Evolutionary conservation across 495 filamentous ascomycete species (phyloP).

Genomic region (Delitschia confertaspora): DNA sequence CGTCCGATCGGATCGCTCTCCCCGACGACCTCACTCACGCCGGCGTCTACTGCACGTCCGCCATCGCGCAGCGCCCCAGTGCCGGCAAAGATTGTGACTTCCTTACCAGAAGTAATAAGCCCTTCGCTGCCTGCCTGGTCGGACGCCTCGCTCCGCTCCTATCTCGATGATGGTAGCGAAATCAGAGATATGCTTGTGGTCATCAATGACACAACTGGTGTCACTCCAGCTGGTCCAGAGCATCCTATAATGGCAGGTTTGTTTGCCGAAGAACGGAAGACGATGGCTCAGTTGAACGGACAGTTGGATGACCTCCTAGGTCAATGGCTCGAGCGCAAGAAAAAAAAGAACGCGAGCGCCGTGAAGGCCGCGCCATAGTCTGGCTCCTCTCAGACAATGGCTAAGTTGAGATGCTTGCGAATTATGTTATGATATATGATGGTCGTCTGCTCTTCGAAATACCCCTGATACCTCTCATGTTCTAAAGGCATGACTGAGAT

Average conservation of each 20-base stretch:
- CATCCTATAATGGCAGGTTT: conserved; percentile 75
- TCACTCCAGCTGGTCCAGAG: conserved; percentile 63
- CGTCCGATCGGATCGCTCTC: conserved; percentile 16
- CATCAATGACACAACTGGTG: conserved; percentile 80
- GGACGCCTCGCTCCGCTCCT: conserved; percentile 72
- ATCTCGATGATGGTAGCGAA: conserved; percentile 86
- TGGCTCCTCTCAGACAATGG: no score
- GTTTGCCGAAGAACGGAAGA: conserved; percentile 68
- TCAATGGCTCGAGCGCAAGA: conserved; percentile 18
- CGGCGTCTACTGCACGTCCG: conserved; percentile 1
- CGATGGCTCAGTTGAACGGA: conserved; percentile 10
- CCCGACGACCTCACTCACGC: conserved; percentile 8
- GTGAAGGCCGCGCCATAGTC: no score
- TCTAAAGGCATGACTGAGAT: no score
- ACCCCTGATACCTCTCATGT: no score
- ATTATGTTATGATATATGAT: no score
- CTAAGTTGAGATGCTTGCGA: no score
- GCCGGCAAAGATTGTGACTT: conserved; percentile 23
- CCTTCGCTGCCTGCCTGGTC: conserved; percentile 56
- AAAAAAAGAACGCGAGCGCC: no score
- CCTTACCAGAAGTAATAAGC: conserved; percentile 7
- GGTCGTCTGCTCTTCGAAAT: no score
- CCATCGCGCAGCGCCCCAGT: conserved; percentile 25
- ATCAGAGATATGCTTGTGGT: conserved; percentile 84
- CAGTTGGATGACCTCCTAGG: conserved; percentile 18